Base-by-base conservation (phyloP, 2,329 filamentous ascomycete genomes). In the Epichloe sp. region DNA sequence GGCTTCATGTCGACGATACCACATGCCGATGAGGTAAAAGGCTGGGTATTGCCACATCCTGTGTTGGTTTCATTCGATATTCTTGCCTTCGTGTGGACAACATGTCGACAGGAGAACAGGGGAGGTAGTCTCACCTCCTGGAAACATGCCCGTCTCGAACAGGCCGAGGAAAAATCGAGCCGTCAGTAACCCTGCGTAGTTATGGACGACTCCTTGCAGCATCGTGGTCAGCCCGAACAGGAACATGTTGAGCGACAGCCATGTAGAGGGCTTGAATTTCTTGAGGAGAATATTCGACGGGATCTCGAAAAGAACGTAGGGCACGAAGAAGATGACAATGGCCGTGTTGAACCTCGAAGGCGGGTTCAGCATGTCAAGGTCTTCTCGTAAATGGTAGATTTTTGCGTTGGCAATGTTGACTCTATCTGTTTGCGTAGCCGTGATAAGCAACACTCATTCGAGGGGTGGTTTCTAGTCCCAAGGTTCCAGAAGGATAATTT, bases 101-200 rank as follows among this genome's bases (percentile, higher is more conserved):
- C 26, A 11, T 31, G 26, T 11, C 10, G 31, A 31, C 31, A 1
- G 0, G 31, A 38, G 14, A 38, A n/a, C 14, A 5, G n/a, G n/a
- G 12, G 14, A 6, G 15, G 26, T 31, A 38, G 21, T 60, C 62
- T 50, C 54, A 67, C 66, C 65, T 54, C 68, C 68, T 0, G 68
- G 68, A 42, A 87, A 87, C 76, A 89, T 87, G 65, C 83, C 85
- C 5, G 82, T 80, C 68, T 88, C 83, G 54, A 83, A 84, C 0
- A 87, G 48, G 8, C 90, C 90, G 1, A 96, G 76, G 65, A 96
- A 91, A 73, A 95, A 95, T 36, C 88, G 79, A 3, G 86, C 88
- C 0, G 82, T 76, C 47, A 95, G 75, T 15, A 96, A 71, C 1
- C 88, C 88, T 41, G 74, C 71, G 68, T 90, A 96, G 62, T 80